phyloP scores from a whole-genome alignment of 345 rosid species.

The Euphorbia peplus region DNA sequence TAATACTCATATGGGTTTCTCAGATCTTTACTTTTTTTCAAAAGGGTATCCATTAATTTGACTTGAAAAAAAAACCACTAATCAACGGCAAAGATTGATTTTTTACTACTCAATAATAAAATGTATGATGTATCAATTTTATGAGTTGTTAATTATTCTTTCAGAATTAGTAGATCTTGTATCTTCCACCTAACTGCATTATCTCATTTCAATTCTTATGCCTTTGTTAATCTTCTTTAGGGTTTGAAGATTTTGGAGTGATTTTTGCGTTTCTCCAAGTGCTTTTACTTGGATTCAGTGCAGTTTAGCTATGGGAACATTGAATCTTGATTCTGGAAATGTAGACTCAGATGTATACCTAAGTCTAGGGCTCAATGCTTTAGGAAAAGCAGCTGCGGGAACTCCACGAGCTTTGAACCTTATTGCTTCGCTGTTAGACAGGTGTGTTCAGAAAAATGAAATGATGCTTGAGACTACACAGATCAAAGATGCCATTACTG shows the following conservation, averaged over 20 bases:
- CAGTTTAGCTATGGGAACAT: constrained; percentile 47
- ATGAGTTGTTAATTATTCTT: neutral
- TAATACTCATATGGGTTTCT: neutral
- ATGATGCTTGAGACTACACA: constrained; percentile 30
- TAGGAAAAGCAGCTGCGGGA: constrained; percentile 42
- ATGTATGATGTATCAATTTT: neutral
- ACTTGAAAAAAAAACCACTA: neutral
- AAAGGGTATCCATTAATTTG: neutral
- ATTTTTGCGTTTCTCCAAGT: neutral
- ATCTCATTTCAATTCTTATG: neutral
- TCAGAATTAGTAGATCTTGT: neutral
- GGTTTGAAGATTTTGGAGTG: neutral
- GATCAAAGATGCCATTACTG: constrained; percentile 32
- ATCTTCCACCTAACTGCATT: neutral
- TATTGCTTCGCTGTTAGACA: constrained; percentile 64
- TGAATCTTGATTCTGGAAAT: constrained; percentile 30
- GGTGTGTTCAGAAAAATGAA: constrained; percentile 47
- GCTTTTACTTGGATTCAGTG: constrained; percentile 18
- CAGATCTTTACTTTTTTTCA: constrained; percentile 11
- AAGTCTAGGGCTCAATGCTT: constrained; percentile 52
- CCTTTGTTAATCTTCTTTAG: neutral
- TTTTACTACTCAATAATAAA: neutral
- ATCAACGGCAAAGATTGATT: too few relatives aligned
- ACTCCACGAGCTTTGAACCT: constrained; percentile 47
- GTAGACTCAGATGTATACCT: constrained; percentile 43